Evolutionary conservation across 768 basidiomycete genomes (phyloP).

Genomic region (Leccinum sublutescens): DNA sequence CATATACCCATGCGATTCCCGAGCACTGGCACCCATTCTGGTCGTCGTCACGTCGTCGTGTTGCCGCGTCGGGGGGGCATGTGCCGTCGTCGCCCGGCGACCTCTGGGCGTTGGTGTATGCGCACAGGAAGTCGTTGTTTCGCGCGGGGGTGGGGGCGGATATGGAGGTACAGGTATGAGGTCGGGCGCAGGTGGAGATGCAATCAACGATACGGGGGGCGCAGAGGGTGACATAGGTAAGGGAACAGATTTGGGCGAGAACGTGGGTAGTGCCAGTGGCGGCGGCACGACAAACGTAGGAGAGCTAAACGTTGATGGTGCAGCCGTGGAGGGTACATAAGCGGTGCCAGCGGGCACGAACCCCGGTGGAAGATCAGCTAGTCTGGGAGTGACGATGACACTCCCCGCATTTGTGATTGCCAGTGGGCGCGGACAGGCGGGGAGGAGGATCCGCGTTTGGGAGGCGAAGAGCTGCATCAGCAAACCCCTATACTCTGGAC

Average conservation of each 20-base stretch:
- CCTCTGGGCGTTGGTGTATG: too few relatives aligned
- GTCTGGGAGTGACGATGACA: slow-evolving; percentile 15
- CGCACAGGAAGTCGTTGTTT: not conserved
- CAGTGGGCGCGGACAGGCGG: slow-evolving; percentile 9
- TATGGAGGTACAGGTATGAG: slow-evolving; percentile 15
- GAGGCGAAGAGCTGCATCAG: slow-evolving; percentile 14
- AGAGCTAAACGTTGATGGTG: slow-evolving; percentile 8
- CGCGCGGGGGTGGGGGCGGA: slow-evolving; percentile 20
- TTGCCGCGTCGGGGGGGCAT: too few relatives aligned
- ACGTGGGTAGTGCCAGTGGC: slow-evolving; percentile 13
- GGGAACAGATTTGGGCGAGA: slow-evolving; percentile 23
- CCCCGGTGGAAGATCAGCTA: slow-evolving; percentile 28
- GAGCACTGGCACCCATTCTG: too few relatives aligned
- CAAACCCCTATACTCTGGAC: too few relatives aligned
- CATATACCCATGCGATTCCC: too few relatives aligned
- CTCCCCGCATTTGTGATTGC: not conserved
- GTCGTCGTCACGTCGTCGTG: too few relatives aligned
- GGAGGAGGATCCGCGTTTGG: slow-evolving; percentile 9
- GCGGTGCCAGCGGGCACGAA: slow-evolving; percentile 28
- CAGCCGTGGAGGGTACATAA: slow-evolving; percentile 11
- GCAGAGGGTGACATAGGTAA: slow-evolving; percentile 8
- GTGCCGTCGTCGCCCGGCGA: too few relatives aligned
- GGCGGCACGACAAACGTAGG: slow-evolving; percentile 18
- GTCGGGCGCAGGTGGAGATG: slow-evolving; percentile 1
- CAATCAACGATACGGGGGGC: not conserved